A percentile compares a stretch with the other conserved stretches of the same genome.
phyloP scores from a whole-genome alignment of 1,284 basidiomycete genomes.

The Papiliotrema fonsecae region DNA sequence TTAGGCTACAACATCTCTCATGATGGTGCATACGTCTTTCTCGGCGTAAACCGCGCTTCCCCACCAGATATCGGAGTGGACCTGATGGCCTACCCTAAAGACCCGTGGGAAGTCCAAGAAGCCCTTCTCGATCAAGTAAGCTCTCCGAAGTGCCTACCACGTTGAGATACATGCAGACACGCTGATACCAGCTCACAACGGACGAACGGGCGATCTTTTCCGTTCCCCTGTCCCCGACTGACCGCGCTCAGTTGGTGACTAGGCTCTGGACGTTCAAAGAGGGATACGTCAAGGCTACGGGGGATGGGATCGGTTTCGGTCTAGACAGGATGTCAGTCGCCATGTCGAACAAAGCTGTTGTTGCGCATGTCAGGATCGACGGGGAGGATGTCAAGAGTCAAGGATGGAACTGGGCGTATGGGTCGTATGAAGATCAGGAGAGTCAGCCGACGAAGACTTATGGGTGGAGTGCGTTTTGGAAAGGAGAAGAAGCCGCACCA shows the following conservation, averaged over 20 bases:
- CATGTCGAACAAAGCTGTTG: conserved; percentile 10
- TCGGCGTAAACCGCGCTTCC: conserved; percentile 14
- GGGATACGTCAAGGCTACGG: conserved; percentile 39
- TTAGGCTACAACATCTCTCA: conserved; percentile 43
- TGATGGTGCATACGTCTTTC: conserved; percentile 33
- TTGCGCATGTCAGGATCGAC: conserved; percentile 25
- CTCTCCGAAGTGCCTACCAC: background rate
- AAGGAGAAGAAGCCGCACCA: conserved; percentile 14
- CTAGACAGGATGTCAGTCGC: conserved; percentile 36
- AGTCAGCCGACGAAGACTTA: conserved; percentile 4
- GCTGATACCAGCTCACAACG: conserved; percentile 17
- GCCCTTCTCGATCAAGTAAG: conserved; percentile 16
- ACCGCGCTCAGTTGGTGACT: conserved; percentile 24
- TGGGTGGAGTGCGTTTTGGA: conserved; percentile 32
- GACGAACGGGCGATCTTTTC: conserved; percentile 21
- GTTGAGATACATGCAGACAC: background rate
- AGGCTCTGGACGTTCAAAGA: conserved; percentile 43
- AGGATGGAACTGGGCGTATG: conserved; percentile 27
- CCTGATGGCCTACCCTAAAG: conserved; percentile 29
- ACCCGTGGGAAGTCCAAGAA: conserved; percentile 19
- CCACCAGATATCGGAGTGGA: conserved; percentile 35
- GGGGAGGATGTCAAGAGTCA: conserved; percentile 22
- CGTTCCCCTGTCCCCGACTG: conserved; percentile 3
- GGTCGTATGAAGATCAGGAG: conserved; percentile 1
- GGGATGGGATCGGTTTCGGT: conserved; percentile 40